Base-by-base conservation (phyloP, 768 basidiomycete genomes). In the Trametes cinnabarina region DNA sequence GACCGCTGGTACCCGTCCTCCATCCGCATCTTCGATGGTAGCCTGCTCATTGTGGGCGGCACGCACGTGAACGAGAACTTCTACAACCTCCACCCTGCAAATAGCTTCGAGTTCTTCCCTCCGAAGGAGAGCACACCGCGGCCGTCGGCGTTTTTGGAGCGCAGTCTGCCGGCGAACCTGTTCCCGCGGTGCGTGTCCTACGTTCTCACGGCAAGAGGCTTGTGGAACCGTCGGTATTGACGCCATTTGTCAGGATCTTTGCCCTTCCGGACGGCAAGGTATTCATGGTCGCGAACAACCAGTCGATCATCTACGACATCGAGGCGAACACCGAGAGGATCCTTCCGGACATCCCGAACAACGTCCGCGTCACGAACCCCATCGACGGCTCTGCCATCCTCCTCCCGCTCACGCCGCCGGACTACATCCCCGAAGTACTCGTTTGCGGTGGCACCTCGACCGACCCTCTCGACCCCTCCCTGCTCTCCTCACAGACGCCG, bases 51-150 rank as follows among this genome's bases (percentile, higher is more conserved):
- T 42, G 78, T 92, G 35, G 90, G 90, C 1, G 91, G 91, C 14
- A 87, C 89, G 11, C 86, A 79, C 65, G 87, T 84, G 69, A 90
- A 90, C 17, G 90, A 88, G 12, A 91, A 88, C 88, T 91, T 91
- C 63, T 92, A 92, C 69, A 92, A 92, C 57, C 79, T 75, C 34
- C 88, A 88, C 3, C 81, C 82, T 56, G 89, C 90, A 72, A 91
- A 91, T 67, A 91, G 88, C 1, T 72, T 89, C 61, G 89, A 92
- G 71, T 94, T 82, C 72, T 94, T 80, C 71, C 92, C 92, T 25
- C 87, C 90, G 2, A 93, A 94, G 69, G 75, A 77, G 51, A 62
- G 62, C 28, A 70, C 68, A 9, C 60, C 63, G 17, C 63, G 67
- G 1, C 66, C 71, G 42, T 57, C 64, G n/a, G 66, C 65, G 11